Conservation (phyloP, 495 filamentous ascomycete genomes). For the Aspergillus coremiiformis region DNA sequence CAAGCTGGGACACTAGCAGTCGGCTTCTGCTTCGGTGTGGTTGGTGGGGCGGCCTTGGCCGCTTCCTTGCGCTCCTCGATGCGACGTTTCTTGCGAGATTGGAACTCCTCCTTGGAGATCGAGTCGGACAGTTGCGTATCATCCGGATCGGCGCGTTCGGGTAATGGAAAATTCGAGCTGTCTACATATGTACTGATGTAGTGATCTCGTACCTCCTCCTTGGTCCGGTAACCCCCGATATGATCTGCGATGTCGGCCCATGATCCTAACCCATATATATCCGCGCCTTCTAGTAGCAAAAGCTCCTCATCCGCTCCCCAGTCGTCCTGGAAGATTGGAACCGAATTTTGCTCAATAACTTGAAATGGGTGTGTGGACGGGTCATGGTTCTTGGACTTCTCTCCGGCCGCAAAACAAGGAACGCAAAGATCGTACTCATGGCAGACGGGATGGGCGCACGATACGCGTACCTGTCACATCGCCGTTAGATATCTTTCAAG, state of each 20-base stretch:
- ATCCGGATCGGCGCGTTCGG: constrained; percentile 70
- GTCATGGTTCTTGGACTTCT: constrained; percentile 70
- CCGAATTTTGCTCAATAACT: constrained; percentile 96
- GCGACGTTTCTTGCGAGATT: constrained; percentile 83
- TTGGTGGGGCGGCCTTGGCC: constrained; percentile 71
- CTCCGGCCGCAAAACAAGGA: constrained; percentile 79
- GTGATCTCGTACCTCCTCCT: constrained; percentile 91
- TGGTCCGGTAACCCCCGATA: constrained; percentile 87
- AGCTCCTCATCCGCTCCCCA: constrained; percentile 98
- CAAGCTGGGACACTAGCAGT: constrained; percentile 89
- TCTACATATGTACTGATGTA: constrained; percentile 85
- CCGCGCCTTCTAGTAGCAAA: constrained; percentile 86
- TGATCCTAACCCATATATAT: constrained; percentile 92
- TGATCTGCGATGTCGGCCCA: constrained; percentile 99
- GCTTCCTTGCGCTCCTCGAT: constrained; percentile 90
- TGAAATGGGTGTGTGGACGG: constrained; percentile 77
- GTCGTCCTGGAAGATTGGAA: constrained; percentile 88
- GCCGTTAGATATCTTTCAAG: not conserved
- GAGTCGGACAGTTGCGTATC: constrained; percentile 68
- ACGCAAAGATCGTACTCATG: constrained; percentile 97
- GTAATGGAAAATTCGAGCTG: constrained; percentile 75
- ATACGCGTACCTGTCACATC: constrained; percentile 73
- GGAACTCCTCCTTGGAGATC: constrained; percentile 86
- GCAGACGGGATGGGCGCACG: constrained; percentile 75
- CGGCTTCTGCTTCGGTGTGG: constrained; percentile 89